Evolutionary conservation across 2,329 filamentous ascomycete genomes (phyloP).

Genomic region (Lecanicillium sp.): DNA sequence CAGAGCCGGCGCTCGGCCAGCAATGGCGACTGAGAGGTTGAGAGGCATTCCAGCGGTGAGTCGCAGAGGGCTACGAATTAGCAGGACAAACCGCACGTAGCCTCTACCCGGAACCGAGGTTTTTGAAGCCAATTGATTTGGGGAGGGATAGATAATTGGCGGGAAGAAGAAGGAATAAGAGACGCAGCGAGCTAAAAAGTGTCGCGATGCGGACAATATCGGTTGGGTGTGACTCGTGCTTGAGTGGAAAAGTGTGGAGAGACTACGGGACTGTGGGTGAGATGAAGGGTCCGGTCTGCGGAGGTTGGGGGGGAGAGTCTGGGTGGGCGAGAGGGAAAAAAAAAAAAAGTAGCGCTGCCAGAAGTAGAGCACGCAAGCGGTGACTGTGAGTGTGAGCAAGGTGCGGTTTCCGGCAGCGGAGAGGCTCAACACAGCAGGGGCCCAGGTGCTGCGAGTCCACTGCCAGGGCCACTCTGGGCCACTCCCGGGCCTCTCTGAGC

Average conservation of each 20-base stretch:
- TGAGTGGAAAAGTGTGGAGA: no score
- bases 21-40: conserved; percentile 34
- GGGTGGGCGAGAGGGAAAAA: no score
- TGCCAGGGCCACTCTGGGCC: background rate
- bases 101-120: background rate
- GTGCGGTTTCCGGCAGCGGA: no score
- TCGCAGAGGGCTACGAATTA: background rate
- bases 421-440: no score
- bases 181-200: no score
- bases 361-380: background rate
- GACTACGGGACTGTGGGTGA: no score
- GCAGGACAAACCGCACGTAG: background rate
- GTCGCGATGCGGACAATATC: no score
- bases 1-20: conserved; percentile 50
- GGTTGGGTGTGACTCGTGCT: no score
- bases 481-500: background rate
- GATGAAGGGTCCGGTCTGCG: no score
- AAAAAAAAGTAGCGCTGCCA: background rate
- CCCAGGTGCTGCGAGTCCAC: no score
- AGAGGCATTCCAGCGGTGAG: conserved; percentile 26
- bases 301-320: no score
- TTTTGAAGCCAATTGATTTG: conserved; percentile 2
- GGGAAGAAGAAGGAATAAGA: background rate
- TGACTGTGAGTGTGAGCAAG: no score
- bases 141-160: background rate